These are phyloP conservation scores for Bipolaris victoriae DNA, from an alignment of 2,329 filamentous ascomycete genomes.

Conservation along the genomic window DNA sequence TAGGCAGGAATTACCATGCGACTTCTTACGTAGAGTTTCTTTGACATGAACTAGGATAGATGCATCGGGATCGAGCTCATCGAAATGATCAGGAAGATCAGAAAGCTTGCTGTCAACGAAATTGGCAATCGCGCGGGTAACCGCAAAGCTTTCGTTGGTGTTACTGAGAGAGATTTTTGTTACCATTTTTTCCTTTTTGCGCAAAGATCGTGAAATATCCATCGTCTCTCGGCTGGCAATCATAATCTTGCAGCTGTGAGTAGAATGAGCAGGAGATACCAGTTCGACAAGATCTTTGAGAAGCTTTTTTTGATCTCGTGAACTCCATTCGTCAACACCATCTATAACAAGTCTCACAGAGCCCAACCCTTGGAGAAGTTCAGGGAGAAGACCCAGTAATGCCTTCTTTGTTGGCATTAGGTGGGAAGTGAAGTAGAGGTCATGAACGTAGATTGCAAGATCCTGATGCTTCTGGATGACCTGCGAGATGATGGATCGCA, in stretches of 20 bases:
- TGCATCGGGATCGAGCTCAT: slow-evolving; percentile 13
- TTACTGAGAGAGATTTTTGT: slow-evolving; percentile 9
- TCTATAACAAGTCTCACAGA: slow-evolving; percentile 19
- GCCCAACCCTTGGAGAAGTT: slow-evolving; percentile 14
- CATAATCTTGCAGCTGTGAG: slow-evolving; percentile 15
- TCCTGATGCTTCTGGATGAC: slow-evolving; percentile 18
- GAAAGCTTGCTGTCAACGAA: slow-evolving; percentile 17
- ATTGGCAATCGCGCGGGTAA: slow-evolving; percentile 6
- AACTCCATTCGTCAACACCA: slow-evolving; percentile 20
- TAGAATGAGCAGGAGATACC: neutral
- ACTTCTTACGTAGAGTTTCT: slow-evolving; percentile 9
- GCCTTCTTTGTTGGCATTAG: slow-evolving; percentile 9
- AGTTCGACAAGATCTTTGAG: slow-evolving; percentile 13
- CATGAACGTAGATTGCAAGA: slow-evolving; percentile 8
- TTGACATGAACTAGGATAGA: slow-evolving; percentile 9
- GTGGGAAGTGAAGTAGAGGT: slow-evolving; percentile 9
- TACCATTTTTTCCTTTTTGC: slow-evolving; percentile 5
- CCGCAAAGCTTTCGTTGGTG: slow-evolving; percentile 5
- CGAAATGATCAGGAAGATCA: slow-evolving; percentile 10
- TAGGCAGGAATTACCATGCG: slow-evolving; percentile 9
- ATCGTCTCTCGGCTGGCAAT: neutral
- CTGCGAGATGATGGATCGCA: slow-evolving; percentile 13
- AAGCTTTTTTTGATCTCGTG: slow-evolving; percentile 3
- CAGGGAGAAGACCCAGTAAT: slow-evolving; percentile 11
- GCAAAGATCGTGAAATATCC: neutral